Conservation (phyloP, 129 eudicot species). For the Solidago caesia region DNA sequence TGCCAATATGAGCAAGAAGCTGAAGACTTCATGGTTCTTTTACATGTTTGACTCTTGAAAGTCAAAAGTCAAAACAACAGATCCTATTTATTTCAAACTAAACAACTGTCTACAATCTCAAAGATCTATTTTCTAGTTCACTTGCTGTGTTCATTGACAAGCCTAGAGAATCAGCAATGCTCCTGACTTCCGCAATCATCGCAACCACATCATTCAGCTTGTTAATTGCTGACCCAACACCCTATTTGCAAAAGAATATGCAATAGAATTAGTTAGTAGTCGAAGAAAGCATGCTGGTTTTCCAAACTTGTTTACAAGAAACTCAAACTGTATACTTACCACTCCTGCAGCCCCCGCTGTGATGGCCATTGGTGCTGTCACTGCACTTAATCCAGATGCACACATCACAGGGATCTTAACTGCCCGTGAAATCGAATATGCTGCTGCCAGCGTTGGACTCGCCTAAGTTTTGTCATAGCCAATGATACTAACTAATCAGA, state of each 20-base stretch:
- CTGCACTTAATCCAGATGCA: slow-evolving; percentile 94
- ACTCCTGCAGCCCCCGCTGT: slow-evolving; percentile 97
- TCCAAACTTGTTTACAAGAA: background rate
- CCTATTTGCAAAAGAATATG: slow-evolving; percentile 39
- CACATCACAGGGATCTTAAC: slow-evolving; percentile 95
- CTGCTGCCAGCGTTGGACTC: slow-evolving; percentile 87
- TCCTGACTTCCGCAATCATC: slow-evolving; percentile 88
- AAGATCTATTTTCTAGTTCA: slow-evolving; percentile 33
- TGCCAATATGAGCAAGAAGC: slow-evolving; percentile 9
- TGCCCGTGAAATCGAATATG: slow-evolving; percentile 87
- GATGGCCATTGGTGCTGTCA: slow-evolving; percentile 95
- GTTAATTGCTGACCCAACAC: slow-evolving; percentile 93
- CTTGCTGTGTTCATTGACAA: slow-evolving; percentile 24
- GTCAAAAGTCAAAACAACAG: slow-evolving; percentile 24
- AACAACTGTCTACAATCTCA: slow-evolving; percentile 33
- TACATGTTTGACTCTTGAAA: slow-evolving; percentile 27
- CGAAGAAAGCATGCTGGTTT: background rate
- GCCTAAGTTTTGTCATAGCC: slow-evolving; percentile 45
- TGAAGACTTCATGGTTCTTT: slow-evolving; percentile 2
- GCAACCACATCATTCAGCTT: slow-evolving; percentile 86
- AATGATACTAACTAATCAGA: slow-evolving; percentile 11
- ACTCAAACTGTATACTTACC: slow-evolving; percentile 38
- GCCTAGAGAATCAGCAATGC: slow-evolving; percentile 66
- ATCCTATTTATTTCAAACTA: slow-evolving; percentile 26
- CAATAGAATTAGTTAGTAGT: background rate